phyloP scores from a whole-genome alignment of 2,329 filamentous ascomycete genomes.

The Colletotrichum orchidophilum region DNA sequence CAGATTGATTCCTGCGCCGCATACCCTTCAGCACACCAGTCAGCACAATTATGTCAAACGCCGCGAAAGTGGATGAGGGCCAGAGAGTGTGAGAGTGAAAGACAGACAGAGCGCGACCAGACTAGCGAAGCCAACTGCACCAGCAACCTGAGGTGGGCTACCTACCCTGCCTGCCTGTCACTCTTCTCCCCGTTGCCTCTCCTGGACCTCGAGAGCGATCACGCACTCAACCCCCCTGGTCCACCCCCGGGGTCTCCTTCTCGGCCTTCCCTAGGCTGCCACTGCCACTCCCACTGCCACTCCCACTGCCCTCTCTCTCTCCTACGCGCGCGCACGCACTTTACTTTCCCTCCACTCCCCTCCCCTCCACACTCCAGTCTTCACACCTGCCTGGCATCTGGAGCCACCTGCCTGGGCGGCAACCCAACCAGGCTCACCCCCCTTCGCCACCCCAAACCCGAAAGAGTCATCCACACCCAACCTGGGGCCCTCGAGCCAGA shows the following conservation, averaged over 20 bases:
- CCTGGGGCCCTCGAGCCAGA: conserved; percentile 23
- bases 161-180: conserved; percentile 4
- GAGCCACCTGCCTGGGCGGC: conserved; percentile 43
- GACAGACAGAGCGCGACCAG: not conserved
- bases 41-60: not conserved
- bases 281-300: not conserved
- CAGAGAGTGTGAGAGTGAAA: not conserved
- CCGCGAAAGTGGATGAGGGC: not conserved
- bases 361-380: conserved; percentile 34
- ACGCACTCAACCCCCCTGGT: conserved; percentile 23
- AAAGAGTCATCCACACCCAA: conserved; percentile 40
- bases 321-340: not conserved
- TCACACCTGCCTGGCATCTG: conserved; percentile 40
- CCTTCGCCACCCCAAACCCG: conserved; percentile 35
- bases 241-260: conserved; percentile 16
- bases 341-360: conserved; percentile 27
- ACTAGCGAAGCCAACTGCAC: not conserved
- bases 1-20: conserved; percentile 9
- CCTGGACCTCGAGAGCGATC: conserved; percentile 9
- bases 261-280: conserved; percentile 31
- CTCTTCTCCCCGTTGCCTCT: conserved; percentile 1
- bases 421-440: conserved; percentile 32
- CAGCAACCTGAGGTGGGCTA: not conserved
- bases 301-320: conserved; percentile 4
- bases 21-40: not conserved